Conservation (phyloP, 495 filamentous ascomycete species). For the Aspergillus indologenus region DNA sequence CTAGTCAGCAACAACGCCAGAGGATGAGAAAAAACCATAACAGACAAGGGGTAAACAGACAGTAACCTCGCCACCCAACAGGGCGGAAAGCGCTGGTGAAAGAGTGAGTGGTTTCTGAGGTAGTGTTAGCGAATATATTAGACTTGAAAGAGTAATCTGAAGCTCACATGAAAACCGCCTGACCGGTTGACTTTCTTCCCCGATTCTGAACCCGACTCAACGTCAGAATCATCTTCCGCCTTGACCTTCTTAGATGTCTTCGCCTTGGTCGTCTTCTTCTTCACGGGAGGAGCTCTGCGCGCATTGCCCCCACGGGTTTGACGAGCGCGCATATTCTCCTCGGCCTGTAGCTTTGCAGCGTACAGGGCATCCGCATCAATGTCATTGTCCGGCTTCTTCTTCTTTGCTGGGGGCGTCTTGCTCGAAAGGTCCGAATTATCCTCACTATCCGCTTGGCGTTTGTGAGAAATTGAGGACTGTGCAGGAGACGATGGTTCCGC, state of each 20-base stretch:
- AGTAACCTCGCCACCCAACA: constrained; percentile 60
- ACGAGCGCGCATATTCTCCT: constrained; percentile 75
- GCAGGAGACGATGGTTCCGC: constrained; percentile 43
- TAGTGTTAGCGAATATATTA: constrained; percentile 8
- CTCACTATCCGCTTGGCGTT: constrained; percentile 51
- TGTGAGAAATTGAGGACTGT: constrained; percentile 52
- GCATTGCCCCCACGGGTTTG: constrained; percentile 64
- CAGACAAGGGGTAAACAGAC: constrained; percentile 34
- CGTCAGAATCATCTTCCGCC: constrained; percentile 75
- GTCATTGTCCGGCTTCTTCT: constrained; percentile 51
- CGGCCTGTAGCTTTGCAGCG: constrained; percentile 84
- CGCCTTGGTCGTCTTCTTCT: constrained; percentile 62
- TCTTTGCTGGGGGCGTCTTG: constrained; percentile 50
- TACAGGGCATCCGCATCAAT: constrained; percentile 79
- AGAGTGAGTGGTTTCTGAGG: constrained; percentile 63
- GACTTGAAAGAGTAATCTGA: not conserved
- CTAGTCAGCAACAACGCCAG: constrained; percentile 9
- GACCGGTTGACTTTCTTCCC: constrained; percentile 62
- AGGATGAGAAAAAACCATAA: not conserved
- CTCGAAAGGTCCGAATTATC: constrained; percentile 44
- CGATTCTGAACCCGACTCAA: constrained; percentile 59
- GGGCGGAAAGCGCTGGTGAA: constrained; percentile 60
- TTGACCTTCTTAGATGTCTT: constrained; percentile 77
- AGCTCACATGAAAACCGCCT: constrained; percentile 63
- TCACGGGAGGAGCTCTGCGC: constrained; percentile 54